phyloP scores from a whole-genome alignment of 345 rosid genomes.

The Isatis tinctoria region DNA sequence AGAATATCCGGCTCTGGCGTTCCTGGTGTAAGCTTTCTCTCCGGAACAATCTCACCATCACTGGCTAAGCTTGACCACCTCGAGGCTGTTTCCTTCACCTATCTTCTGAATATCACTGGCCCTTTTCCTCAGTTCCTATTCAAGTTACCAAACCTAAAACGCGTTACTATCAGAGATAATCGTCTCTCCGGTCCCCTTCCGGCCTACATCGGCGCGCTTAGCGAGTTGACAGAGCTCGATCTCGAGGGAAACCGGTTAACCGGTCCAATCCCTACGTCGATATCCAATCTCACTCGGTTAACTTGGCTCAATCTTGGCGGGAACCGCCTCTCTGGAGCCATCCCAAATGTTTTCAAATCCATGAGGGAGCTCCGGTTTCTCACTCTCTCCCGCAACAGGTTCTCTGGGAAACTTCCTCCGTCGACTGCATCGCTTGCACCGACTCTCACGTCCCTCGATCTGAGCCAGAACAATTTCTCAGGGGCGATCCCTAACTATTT shows the following conservation, averaged over 20 bases:
- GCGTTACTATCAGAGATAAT: conserved; percentile 48
- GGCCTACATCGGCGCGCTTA: conserved; percentile 35
- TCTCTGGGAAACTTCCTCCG: conserved; percentile 49
- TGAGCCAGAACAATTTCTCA: conserved; percentile 51
- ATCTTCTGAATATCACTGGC: conserved; percentile 42
- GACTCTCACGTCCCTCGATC: conserved; percentile 31
- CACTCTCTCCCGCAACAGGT: conserved; percentile 39
- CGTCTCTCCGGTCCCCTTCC: conserved; percentile 59
- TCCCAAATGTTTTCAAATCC: conserved; percentile 52
- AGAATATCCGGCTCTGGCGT: too few relatives aligned
- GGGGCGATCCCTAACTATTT: conserved; percentile 56
- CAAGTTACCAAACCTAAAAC: conserved; percentile 44
- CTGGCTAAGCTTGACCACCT: conserved; percentile 43
- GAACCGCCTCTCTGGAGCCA: conserved; percentile 49
- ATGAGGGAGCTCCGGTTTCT: conserved; percentile 36
- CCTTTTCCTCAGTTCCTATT: conserved; percentile 45
- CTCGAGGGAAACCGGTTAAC: conserved; percentile 41
- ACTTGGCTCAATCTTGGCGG: conserved; percentile 39
- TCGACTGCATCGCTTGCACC: conserved; percentile 47
- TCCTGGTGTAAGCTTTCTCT: background rate
- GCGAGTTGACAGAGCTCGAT: conserved; percentile 30
- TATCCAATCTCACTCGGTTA: conserved; percentile 41
- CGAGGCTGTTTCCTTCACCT: background rate
- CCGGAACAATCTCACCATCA: conserved; percentile 61
- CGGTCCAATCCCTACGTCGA: conserved; percentile 54